These are phyloP conservation scores for Laguncularia racemosa DNA, from an alignment of 345 rosid species.

Conservation along the genomic window DNA sequence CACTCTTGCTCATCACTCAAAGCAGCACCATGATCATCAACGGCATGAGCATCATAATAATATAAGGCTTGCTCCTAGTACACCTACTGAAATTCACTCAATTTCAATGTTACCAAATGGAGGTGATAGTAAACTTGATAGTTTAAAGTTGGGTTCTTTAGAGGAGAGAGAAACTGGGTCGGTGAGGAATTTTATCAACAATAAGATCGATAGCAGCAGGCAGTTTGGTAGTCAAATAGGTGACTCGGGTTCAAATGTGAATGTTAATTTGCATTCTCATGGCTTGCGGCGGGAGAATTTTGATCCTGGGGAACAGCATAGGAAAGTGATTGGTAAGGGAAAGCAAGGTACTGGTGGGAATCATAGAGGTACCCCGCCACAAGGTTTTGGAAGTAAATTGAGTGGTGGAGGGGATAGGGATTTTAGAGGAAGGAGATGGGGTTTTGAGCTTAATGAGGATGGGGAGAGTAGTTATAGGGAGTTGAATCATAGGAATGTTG, in stretches of 20 bases:
- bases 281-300: conserved; percentile 18
- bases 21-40: conserved; percentile 18
- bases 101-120: too few species aligned
- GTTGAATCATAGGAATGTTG: conserved; percentile 15
- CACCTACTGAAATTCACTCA: too few species aligned
- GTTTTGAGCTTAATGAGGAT: conserved; percentile 21
- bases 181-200: too few species aligned
- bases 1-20: conserved; percentile 22
- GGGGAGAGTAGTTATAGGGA: conserved; percentile 20
- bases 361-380: conserved; percentile 29
- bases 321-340: conserved; percentile 28
- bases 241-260: conserved; percentile 11
- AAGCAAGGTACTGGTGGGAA: conserved; percentile 24
- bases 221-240: too few species aligned
- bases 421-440: conserved; percentile 20
- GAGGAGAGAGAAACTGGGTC: too few species aligned
- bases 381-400: conserved; percentile 37
- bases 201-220: too few species aligned
- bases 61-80: too few species aligned
- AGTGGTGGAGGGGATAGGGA: conserved; percentile 27
- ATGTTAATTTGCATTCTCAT: conserved; percentile 1
- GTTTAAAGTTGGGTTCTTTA: too few species aligned
- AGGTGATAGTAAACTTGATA: too few species aligned
- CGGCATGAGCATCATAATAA: conserved; percentile 5
- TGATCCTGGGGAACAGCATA: conserved; percentile 23